Conservation (phyloP, 495 filamentous ascomycete species). For the Penicillium paradoxum region DNA sequence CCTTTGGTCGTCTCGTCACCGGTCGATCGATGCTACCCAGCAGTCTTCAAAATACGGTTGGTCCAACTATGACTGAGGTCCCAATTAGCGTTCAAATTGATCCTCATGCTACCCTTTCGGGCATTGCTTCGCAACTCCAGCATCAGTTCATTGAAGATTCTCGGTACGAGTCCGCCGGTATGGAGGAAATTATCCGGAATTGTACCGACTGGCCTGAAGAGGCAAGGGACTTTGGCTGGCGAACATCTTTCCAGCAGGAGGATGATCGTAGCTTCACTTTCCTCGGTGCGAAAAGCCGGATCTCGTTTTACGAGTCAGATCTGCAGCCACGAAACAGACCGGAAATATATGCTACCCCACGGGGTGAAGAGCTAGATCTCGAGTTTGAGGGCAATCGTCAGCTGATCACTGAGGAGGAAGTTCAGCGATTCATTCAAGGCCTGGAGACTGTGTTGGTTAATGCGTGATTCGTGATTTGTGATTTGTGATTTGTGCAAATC, state of each 20-base stretch:
- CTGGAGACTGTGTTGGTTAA: not conserved
- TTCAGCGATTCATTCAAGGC: not conserved
- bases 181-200: no score
- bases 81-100: not conserved
- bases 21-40: not conserved
- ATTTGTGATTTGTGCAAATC: no score
- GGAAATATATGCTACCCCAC: not conserved
- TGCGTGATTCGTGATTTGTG: no score
- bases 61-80: not conserved
- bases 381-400: not conserved
- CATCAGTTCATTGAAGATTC: not conserved
- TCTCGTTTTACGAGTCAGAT: not conserved
- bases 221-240: not conserved
- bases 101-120: not conserved
- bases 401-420: not conserved
- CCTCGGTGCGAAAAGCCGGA: not conserved
- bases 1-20: not conserved
- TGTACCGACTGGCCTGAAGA: not conserved
- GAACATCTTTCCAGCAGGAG: not conserved
- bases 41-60: not conserved
- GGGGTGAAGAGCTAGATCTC: not conserved
- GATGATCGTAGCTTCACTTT: not conserved
- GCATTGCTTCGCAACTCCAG: not conserved
- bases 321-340: not conserved
- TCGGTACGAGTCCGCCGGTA: no score